Evolutionary conservation across 2,329 filamentous ascomycete species (phyloP).

Genomic region (Elsinoe ampelina): DNA sequence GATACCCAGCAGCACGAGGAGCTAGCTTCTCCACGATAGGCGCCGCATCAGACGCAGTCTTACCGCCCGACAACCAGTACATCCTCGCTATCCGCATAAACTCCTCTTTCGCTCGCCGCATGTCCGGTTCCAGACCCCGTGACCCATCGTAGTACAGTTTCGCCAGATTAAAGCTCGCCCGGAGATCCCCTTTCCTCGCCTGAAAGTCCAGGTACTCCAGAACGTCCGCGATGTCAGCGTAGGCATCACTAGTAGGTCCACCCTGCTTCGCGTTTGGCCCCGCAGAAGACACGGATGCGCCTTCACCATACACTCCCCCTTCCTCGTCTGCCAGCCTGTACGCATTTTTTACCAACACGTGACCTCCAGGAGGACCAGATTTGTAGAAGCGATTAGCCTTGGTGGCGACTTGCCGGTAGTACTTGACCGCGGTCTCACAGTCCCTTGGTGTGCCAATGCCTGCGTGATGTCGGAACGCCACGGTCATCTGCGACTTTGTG

Average conservation of each 20-base stretch:
- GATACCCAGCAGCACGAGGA: conserved; percentile 73
- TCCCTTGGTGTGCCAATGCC: conserved; percentile 79
- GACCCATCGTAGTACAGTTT: conserved; percentile 84
- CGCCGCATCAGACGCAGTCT: conserved; percentile 59
- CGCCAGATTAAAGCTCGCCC: conserved; percentile 76
- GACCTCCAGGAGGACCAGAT: conserved; percentile 82
- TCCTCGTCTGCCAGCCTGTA: conserved; percentile 83
- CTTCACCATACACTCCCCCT: conserved; percentile 90
- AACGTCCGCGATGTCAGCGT: conserved; percentile 84
- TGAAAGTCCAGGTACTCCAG: conserved; percentile 88
- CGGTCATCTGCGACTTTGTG: conserved; percentile 82
- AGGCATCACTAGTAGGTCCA: conserved; percentile 64
- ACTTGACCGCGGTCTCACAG: conserved; percentile 74
- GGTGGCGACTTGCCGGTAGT: conserved; percentile 89
- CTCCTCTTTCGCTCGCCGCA: conserved; percentile 65
- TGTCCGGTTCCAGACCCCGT: conserved; percentile 61
- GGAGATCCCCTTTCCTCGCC: conserved; percentile 80
- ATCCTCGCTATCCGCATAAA: conserved; percentile 70
- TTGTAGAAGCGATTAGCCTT: conserved; percentile 83
- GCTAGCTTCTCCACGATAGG: conserved; percentile 67
- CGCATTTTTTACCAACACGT: conserved; percentile 64
- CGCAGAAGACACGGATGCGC: conserved; percentile 80
- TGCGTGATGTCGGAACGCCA: conserved; percentile 74
- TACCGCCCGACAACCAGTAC: conserved; percentile 72
- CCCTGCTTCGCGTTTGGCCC: conserved; percentile 71